Conservation (phyloP, 2,329 filamentous ascomycete genomes). For the Fulvia fulva region DNA sequence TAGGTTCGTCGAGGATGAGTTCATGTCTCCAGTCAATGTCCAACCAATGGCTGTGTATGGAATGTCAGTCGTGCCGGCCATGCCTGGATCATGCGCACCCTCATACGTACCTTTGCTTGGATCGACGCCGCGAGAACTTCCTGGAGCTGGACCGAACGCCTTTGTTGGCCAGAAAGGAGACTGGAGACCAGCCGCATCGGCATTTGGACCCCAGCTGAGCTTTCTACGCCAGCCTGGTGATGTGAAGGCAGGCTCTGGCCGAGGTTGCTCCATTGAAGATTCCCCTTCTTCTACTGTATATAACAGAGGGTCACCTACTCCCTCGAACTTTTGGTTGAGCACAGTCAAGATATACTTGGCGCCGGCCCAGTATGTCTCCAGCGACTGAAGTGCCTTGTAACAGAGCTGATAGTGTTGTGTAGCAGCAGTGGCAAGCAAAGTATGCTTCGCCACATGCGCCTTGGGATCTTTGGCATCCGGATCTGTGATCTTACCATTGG, state of each 20-base stretch:
- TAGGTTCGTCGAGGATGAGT: slow-evolving; percentile 78
- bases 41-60: slow-evolving; percentile 62
- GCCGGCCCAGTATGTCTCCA: slow-evolving; percentile 83
- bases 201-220: slow-evolving; percentile 42
- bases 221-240: slow-evolving; percentile 50
- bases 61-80: slow-evolving; percentile 2
- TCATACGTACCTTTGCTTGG: slow-evolving; percentile 46
- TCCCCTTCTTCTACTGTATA: slow-evolving; percentile 73
- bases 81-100: slow-evolving; percentile 8
- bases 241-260: slow-evolving; percentile 46
- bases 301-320: slow-evolving; percentile 70
- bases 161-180: slow-evolving; percentile 23
- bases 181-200: slow-evolving; percentile 9
- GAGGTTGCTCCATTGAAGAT: slow-evolving; percentile 56
- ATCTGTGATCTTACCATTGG: slow-evolving; percentile 12
- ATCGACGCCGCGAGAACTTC: slow-evolving; percentile 48
- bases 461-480: slow-evolving; percentile 21
- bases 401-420: slow-evolving; percentile 85
- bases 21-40: slow-evolving; percentile 82
- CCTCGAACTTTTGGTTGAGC: slow-evolving; percentile 81
- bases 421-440: slow-evolving; percentile 72
- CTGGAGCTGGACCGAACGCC: slow-evolving; percentile 28
- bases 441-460: slow-evolving; percentile 59
- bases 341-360: slow-evolving; percentile 83
- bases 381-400: slow-evolving; percentile 74